These are phyloP conservation scores for Miscanthus sacchariflorus DNA, from an alignment of 202 grass and related monocot species.

Conservation along the genomic window DNA sequence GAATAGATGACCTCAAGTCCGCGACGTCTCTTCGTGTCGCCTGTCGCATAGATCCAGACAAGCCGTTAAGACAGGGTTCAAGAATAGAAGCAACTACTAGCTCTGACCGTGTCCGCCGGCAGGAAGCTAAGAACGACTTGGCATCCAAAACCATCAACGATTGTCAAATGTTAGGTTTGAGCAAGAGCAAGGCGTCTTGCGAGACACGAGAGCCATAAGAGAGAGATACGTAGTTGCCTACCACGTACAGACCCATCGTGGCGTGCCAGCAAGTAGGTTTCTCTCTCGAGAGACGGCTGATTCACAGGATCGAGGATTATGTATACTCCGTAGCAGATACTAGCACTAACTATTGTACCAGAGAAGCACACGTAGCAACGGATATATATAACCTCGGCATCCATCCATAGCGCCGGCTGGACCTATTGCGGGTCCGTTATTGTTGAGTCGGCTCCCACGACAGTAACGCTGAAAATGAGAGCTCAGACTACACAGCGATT, in stretches of 20 bases:
- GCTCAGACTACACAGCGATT: background rate
- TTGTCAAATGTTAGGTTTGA: background rate
- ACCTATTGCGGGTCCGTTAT: background rate
- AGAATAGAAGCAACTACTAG: background rate
- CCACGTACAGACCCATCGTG: too few species aligned
- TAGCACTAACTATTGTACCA: background rate
- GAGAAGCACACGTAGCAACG: background rate
- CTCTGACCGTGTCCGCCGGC: background rate
- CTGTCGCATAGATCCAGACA: conserved; percentile 23
- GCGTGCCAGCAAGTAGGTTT: too few species aligned
- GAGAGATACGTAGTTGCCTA: too few species aligned
- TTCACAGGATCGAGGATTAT: too few species aligned
- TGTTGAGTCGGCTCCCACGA: conserved; percentile 22
- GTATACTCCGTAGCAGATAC: background rate
- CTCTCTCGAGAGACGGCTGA: too few species aligned
- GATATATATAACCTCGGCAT: too few species aligned
- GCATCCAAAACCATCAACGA: background rate
- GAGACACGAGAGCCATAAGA: background rate
- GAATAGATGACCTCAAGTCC: background rate
- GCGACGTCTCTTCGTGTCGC: background rate
- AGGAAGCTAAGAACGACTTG: background rate
- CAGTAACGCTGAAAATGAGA: background rate
- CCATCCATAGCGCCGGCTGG: too few species aligned
- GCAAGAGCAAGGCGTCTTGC: background rate
- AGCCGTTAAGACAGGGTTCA: background rate